These are phyloP conservation scores for Brasilioporus rufonigricans DNA, from an alignment of 768 basidiomycete species.

Conservation along the genomic window DNA sequence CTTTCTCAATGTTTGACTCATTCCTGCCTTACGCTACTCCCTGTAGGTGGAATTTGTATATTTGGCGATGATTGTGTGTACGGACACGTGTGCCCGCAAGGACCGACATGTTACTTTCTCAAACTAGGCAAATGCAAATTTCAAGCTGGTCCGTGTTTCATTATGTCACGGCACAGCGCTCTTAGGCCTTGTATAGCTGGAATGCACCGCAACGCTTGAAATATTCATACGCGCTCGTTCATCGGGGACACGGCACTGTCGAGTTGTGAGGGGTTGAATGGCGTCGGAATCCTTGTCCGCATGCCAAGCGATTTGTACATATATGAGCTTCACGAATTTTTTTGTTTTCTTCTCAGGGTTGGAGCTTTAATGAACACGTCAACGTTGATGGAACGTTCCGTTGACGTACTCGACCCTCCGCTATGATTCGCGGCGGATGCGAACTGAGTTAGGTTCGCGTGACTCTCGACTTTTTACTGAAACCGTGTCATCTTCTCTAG, in stretches of 20 bases:
- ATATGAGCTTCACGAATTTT: conserved; percentile 30
- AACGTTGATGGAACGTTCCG: conserved; percentile 33
- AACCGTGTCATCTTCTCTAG: conserved; percentile 27
- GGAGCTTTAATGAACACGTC: conserved; percentile 27
- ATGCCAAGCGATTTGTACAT: conserved; percentile 32
- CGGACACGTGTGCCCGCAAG: conserved; percentile 41
- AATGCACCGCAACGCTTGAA: conserved; percentile 37
- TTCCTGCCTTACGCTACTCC: not conserved
- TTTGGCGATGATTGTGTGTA: conserved; percentile 60
- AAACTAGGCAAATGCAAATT: conserved; percentile 63
- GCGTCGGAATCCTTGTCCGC: conserved; percentile 9
- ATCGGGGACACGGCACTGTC: conserved; percentile 10
- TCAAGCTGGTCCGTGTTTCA: conserved; percentile 45
- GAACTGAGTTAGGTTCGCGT: conserved; percentile 31
- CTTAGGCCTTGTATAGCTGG: conserved; percentile 31
- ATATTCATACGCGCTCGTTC: conserved; percentile 9
- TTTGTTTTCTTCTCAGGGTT: conserved; percentile 27
- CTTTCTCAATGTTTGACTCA: not conserved
- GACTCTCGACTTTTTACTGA: conserved; percentile 17
- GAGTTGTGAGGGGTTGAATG: conserved; percentile 9
- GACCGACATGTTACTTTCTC: conserved; percentile 48
- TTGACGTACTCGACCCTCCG: conserved; percentile 32
- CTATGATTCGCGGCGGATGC: conserved; percentile 26
- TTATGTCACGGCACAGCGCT: conserved; percentile 5
- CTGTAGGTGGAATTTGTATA: conserved; percentile 50